Base-by-base conservation (phyloP, 306 rosid genomes). In the Rosa rugosa region DNA sequence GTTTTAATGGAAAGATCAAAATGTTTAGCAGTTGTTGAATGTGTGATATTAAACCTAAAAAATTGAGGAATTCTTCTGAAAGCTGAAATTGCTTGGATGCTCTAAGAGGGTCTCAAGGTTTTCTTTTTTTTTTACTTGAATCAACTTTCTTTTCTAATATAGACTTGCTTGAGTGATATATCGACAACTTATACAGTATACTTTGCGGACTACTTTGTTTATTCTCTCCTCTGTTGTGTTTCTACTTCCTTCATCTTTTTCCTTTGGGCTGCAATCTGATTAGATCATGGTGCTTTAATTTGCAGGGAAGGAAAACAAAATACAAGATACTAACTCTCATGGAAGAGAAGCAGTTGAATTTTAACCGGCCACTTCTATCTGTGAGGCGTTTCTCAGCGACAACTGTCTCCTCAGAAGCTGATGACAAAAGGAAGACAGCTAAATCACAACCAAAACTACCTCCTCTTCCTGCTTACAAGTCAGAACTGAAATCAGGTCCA, bases 401-500 rank as follows among this genome's bases (percentile, higher is more conserved):
- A 62, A 75, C 46, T 23, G 81, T 64, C 18, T 17, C 92, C 75
- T 66, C 83, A 38, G 85, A 85, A 79, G 79, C 83, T 54, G 84
- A 83, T 34, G 65, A 86, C 49, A 85, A 77, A 87, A 75, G 80
- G 72, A 84, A 77, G 64, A 79, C 56, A 5, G 87, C 81, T 56
- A 83, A 85, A 11, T 79, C 94, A 84, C 49, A 66, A 34, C 84
- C 91, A 46, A 88, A 75, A 41, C 40, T 80, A 75, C 89, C 91
- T 75, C 84, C 85, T 72, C 81, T 84, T 78, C 97, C 93, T 14
- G 49, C 81, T 57, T 88, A 84, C 82, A 90, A 86, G 73, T 87
- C 99, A 79, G 99, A 95, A 44, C 80, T 95, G 71, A 91, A 88
- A 80, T 93, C 97, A 14, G 96, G 91, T 89, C 91, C 98, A 12